Evolutionary conservation across 1,284 basidiomycete species (phyloP).

Genomic region (Ganoderma lingzhi): DNA sequence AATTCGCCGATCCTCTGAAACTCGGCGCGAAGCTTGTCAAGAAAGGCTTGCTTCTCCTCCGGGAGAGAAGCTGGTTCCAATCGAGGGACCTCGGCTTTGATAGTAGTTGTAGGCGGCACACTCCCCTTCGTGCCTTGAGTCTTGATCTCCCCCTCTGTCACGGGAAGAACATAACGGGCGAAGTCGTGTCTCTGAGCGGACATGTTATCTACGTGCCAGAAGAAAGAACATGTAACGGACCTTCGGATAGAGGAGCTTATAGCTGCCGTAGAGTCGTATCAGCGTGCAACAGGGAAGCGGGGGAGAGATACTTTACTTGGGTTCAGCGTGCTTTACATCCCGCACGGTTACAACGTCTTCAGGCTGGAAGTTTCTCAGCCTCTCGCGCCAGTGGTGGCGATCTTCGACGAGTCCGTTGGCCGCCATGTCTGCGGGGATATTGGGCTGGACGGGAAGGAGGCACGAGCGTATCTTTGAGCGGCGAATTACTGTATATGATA

Average conservation of each 20-base stretch:
- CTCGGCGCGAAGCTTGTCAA: constrained; percentile 24
- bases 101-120: not conserved
- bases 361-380: not conserved
- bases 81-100: too few species aligned
- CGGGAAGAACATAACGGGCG: constrained; percentile 34
- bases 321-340: constrained; percentile 34
- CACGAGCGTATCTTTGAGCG: not conserved
- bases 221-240: constrained; percentile 16
- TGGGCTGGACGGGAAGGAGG: too few species aligned
- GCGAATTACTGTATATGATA: not conserved
- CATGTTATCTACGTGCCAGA: not conserved
- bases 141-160: constrained; percentile 32
- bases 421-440: not conserved
- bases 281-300: not conserved
- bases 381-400: constrained; percentile 6
- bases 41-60: constrained; percentile 13
- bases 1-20: constrained; percentile 26
- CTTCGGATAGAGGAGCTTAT: constrained; percentile 31
- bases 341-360: constrained; percentile 26
- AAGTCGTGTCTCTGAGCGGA: constrained; percentile 32
- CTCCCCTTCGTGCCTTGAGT: constrained; percentile 18
- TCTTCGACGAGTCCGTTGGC: not conserved
- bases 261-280: constrained; percentile 20
- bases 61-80: not conserved
- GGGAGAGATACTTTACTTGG: constrained; percentile 23